Conservation (phyloP, 139 green algal genomes). For the Limnomonas spitsbergensis region DNA sequence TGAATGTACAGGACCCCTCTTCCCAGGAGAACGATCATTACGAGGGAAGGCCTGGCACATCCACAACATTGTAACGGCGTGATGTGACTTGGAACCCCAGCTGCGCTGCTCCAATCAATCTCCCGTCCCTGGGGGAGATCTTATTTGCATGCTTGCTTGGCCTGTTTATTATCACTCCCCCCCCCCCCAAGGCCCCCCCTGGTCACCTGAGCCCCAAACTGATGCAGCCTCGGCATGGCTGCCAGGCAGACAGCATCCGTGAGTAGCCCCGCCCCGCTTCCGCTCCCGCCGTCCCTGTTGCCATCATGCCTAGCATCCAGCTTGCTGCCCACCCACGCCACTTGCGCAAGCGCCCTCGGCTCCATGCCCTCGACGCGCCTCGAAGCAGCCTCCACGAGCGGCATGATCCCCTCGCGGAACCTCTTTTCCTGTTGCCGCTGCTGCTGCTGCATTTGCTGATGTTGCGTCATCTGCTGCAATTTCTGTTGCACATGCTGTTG, state of each 20-base stretch:
- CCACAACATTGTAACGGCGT: no score
- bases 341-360: not conserved
- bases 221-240: not conserved
- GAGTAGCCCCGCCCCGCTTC: not conserved
- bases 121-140: no score
- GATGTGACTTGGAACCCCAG: no score
- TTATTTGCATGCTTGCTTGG: no score
- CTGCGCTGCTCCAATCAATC: no score
- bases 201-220: constrained; percentile 1
- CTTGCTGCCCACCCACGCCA: not conserved
- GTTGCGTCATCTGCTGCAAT: not conserved
- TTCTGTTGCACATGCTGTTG: not conserved
- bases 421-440: not conserved
- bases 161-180: no score
- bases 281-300: not conserved
- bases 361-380: not conserved
- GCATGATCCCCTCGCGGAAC: not conserved
- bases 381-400: not conserved
- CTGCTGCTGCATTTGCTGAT: not conserved
- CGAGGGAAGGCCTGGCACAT: no score
- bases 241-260: not conserved
- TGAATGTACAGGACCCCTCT: no score
- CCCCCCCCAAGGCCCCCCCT: no score
- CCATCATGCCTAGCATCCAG: not conserved
- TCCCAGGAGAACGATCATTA: no score